Conservation (phyloP, 1,139 yeast species). For the Zygoascus hellenicus region DNA sequence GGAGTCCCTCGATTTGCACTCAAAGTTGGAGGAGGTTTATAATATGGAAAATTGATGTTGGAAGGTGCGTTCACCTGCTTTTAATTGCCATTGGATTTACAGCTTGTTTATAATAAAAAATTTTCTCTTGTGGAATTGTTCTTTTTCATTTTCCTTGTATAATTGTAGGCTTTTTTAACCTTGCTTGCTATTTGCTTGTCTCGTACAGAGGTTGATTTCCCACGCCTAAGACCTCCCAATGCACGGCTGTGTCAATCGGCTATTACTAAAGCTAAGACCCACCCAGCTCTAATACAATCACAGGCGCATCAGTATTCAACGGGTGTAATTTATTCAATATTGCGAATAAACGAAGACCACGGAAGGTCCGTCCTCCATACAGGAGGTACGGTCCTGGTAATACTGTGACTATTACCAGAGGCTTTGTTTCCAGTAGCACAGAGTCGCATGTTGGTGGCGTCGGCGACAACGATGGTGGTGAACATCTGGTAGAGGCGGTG, state of each 20-base stretch:
- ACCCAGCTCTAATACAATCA: no score
- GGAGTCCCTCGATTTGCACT: slow-evolving; percentile 8
- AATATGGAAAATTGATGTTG: slow-evolving; percentile 7
- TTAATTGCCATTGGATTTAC: slow-evolving; percentile 1
- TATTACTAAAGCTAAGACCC: no score
- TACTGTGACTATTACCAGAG: slow-evolving; percentile 9
- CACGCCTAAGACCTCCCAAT: no score
- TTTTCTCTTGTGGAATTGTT: slow-evolving; percentile 1
- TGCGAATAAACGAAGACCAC: slow-evolving; percentile 84
- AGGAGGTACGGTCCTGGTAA: slow-evolving; percentile 41
- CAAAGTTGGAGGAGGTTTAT: neutral
- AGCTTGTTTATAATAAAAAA: slow-evolving; percentile 10
- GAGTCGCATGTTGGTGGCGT: neutral
- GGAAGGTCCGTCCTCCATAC: slow-evolving; percentile 71
- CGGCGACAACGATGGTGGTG: slow-evolving; percentile 1
- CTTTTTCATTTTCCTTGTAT: no score
- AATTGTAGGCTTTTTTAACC: no score
- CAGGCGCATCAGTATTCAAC: no score
- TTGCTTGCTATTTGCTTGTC: neutral
- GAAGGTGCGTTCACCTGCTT: slow-evolving; percentile 1
- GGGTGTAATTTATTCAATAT: slow-evolving; percentile 36
- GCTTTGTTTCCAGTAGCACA: slow-evolving; percentile 3
- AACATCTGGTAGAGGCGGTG: slow-evolving; percentile 16
- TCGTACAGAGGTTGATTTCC: no score
- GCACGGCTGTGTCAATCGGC: no score